Evolutionary conservation across 192 early-diverging fungal species (phyloP).

Genomic region (Umbelopsis ramanniana): DNA sequence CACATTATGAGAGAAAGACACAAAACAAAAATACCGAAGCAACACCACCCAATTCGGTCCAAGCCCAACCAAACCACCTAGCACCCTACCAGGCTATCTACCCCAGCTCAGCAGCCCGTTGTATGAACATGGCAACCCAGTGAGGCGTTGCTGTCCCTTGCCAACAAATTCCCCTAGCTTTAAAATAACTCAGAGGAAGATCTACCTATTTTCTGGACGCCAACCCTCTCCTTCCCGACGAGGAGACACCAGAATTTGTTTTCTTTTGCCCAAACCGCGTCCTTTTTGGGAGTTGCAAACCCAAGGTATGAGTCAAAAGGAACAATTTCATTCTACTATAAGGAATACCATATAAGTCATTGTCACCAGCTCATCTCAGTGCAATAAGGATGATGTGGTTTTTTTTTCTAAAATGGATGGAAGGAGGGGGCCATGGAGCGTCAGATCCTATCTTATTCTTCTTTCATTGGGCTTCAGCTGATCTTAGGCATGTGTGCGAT

Average conservation of each 20-base stretch:
- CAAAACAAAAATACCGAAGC: conserved; percentile 1
- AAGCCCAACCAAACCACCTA: not conserved
- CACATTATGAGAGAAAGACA: not conserved
- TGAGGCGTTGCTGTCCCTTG: not conserved
- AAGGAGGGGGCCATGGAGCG: too few species aligned
- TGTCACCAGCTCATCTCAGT: not conserved
- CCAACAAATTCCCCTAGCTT: not conserved
- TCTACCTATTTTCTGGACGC: conserved; percentile 1
- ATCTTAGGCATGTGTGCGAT: not conserved
- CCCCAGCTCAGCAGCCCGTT: not conserved
- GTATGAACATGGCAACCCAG: not conserved
- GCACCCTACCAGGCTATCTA: not conserved
- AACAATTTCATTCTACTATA: not conserved
- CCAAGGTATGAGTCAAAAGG: not conserved
- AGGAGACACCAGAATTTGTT: not conserved
- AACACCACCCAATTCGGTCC: not conserved
- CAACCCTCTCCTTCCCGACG: not conserved
- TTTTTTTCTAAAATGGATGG: too few species aligned
- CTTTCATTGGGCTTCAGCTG: not conserved
- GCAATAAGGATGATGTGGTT: not conserved
- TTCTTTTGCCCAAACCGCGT: not conserved
- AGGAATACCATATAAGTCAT: not conserved
- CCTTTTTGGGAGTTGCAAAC: not conserved
- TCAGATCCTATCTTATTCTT: not conserved
- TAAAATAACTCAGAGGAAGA: conserved; percentile 6